Evolutionary conservation across 805 yeast species (phyloP).

Genomic region (Teunomyces pallodes): DNA sequence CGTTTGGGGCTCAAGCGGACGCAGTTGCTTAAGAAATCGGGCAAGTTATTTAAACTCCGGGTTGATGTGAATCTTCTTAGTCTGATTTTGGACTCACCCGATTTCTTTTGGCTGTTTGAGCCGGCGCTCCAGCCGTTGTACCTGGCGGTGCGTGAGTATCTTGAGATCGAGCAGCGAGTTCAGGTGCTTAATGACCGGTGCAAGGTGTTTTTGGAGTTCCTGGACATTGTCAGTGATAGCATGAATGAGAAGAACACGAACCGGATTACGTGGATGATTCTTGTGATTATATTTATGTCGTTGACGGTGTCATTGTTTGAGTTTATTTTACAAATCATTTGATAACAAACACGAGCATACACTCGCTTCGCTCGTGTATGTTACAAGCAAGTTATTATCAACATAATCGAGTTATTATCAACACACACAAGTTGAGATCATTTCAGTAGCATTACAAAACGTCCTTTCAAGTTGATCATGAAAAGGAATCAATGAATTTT

Average conservation of each 20-base stretch:
- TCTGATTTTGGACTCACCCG: constrained; percentile 91
- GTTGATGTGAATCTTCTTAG: constrained; percentile 93
- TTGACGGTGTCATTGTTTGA: constrained; percentile 75
- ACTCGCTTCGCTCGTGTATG: neutral
- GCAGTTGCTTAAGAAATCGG: constrained; percentile 83
- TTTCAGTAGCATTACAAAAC: no score
- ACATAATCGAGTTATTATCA: no score
- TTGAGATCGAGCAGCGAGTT: constrained; percentile 93
- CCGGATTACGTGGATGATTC: constrained; percentile 86
- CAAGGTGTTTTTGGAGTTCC: constrained; percentile 88
- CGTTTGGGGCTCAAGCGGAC: constrained; percentile 79
- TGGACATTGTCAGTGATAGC: constrained; percentile 89
- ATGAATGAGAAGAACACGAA: constrained; percentile 92
- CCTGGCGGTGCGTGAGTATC: constrained; percentile 82
- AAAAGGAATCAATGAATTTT: no score
- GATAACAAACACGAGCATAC: neutral
- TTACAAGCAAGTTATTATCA: no score
- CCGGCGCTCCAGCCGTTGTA: constrained; percentile 94
- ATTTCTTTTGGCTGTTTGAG: constrained; percentile 91
- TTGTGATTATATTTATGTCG: constrained; percentile 75
- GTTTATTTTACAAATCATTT: constrained; percentile 51
- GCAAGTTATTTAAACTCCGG: constrained; percentile 81
- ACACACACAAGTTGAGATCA: no score
- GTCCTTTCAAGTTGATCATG: no score
- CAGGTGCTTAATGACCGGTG: constrained; percentile 92